Conservation (phyloP, 768 basidiomycete genomes). For the Calocybe gangraenosa region DNA sequence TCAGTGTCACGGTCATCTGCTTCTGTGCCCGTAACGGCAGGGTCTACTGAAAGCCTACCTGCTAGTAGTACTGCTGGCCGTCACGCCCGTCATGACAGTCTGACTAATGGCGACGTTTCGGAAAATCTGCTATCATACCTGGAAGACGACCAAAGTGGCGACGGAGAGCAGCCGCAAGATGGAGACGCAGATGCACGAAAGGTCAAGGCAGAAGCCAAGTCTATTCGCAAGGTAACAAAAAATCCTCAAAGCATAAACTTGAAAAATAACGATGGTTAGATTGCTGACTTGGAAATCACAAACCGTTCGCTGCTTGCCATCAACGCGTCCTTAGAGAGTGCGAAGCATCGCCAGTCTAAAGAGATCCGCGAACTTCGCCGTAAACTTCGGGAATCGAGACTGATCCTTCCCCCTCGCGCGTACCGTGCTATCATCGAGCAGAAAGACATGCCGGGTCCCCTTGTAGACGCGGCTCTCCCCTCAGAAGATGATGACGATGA, state of each 20-base stretch:
- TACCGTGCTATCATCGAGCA: constrained; percentile 51
- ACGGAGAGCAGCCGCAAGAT: constrained; percentile 25
- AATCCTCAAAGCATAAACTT: background rate
- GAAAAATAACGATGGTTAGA: constrained; percentile 40
- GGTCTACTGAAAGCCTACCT: constrained; percentile 29
- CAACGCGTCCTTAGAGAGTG: constrained; percentile 76
- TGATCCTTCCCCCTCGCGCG: constrained; percentile 66
- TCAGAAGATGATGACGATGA: constrained; percentile 40
- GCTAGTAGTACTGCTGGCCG: constrained; percentile 20
- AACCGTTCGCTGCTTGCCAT: constrained; percentile 83
- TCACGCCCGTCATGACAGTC: too few species aligned
- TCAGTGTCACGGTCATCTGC: constrained; percentile 47
- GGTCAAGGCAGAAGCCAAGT: constrained; percentile 70
- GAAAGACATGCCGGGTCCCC: constrained; percentile 38
- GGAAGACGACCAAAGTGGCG: constrained; percentile 25
- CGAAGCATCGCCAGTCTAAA: constrained; percentile 73
- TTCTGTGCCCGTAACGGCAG: constrained; percentile 37
- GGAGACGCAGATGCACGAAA: constrained; percentile 41
- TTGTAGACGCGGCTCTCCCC: too few species aligned
- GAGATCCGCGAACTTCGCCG: constrained; percentile 85
- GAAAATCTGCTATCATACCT: constrained; percentile 29
- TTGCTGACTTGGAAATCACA: constrained; percentile 89
- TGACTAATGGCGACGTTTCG: constrained; percentile 12
- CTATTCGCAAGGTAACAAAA: constrained; percentile 72
- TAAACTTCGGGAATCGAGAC: constrained; percentile 76